Conservation (phyloP, 805 yeast genomes). For the Kregervanrija delftensis region DNA sequence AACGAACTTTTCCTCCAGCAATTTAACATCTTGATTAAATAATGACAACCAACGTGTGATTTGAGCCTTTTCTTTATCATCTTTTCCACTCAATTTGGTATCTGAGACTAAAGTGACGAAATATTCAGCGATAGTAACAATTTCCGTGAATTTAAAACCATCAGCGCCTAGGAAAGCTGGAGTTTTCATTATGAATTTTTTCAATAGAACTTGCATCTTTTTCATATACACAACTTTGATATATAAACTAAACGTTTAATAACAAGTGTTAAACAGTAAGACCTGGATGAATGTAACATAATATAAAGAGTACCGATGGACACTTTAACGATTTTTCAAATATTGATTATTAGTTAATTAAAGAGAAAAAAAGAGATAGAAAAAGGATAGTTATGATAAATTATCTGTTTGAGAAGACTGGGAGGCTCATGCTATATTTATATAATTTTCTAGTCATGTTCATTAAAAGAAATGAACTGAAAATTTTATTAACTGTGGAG, state of each 20-base stretch:
- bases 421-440: too few relatives aligned
- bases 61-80: conserved; percentile 49
- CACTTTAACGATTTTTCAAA: background rate
- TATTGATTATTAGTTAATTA: too few relatives aligned
- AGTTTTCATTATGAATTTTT: conserved; percentile 53
- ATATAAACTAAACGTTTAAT: conserved; percentile 51
- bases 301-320: conserved; percentile 7
- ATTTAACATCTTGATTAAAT: conserved; percentile 49
- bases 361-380: too few relatives aligned
- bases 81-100: conserved; percentile 47
- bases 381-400: too few relatives aligned
- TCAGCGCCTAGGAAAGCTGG: conserved; percentile 62
- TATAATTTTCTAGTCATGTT: too few relatives aligned
- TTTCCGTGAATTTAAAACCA: conserved; percentile 60
- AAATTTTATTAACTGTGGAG: too few relatives aligned
- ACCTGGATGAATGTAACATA: background rate
- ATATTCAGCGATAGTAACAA: conserved; percentile 51
- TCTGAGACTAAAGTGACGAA: conserved; percentile 28
- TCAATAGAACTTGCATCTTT: conserved; percentile 34
- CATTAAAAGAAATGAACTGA: too few relatives aligned
- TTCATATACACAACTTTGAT: conserved; percentile 34
- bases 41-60: conserved; percentile 71
- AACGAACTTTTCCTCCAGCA: too few relatives aligned
- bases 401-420: too few relatives aligned
- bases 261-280: conserved; percentile 34